These are phyloP conservation scores for Mortierella claussenii DNA, from an alignment of 192 early-diverging fungal genomes.

Conservation along the genomic window DNA sequence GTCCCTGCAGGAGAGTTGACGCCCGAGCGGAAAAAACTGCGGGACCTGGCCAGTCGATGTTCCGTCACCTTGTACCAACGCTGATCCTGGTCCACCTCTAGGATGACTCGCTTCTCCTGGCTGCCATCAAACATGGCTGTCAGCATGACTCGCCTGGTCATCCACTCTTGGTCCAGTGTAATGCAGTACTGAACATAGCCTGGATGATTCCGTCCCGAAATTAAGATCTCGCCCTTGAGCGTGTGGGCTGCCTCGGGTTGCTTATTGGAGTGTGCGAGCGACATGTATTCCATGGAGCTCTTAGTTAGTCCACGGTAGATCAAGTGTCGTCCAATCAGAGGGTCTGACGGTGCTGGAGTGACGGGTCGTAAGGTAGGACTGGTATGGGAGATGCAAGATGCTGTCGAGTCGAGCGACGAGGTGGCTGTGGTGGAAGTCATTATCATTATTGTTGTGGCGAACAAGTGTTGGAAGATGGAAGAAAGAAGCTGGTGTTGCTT, in stretches of 20 bases:
- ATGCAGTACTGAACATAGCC: conserved; percentile 44
- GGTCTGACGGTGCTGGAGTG: conserved; percentile 23
- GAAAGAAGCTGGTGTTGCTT: neutral
- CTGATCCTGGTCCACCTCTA: conserved; percentile 43
- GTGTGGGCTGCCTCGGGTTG: conserved; percentile 18
- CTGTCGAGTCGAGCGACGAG: conserved; percentile 8
- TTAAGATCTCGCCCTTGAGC: conserved; percentile 34
- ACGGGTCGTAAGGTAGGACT: conserved; percentile 6
- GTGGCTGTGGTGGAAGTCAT: conserved; percentile 20
- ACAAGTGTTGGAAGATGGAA: neutral
- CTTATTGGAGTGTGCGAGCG: conserved; percentile 22
- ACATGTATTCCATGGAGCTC: conserved; percentile 45
- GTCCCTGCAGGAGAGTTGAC: conserved; percentile 10
- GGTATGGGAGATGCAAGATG: conserved; percentile 13
- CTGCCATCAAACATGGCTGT: conserved; percentile 34
- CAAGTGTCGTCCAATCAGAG: conserved; percentile 11
- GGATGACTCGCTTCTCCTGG: conserved; percentile 25
- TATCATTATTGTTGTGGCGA: conserved; percentile 12
- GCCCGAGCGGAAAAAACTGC: conserved; percentile 43
- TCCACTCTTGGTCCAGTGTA: conserved; percentile 42
- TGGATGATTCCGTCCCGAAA: conserved; percentile 10
- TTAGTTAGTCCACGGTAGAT: conserved; percentile 31
- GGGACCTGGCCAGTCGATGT: conserved; percentile 27
- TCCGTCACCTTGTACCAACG: conserved; percentile 48
- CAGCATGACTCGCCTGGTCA: conserved; percentile 34